Base-by-base conservation (phyloP, 208 protist species). In the Lotmaria passim region DNA sequence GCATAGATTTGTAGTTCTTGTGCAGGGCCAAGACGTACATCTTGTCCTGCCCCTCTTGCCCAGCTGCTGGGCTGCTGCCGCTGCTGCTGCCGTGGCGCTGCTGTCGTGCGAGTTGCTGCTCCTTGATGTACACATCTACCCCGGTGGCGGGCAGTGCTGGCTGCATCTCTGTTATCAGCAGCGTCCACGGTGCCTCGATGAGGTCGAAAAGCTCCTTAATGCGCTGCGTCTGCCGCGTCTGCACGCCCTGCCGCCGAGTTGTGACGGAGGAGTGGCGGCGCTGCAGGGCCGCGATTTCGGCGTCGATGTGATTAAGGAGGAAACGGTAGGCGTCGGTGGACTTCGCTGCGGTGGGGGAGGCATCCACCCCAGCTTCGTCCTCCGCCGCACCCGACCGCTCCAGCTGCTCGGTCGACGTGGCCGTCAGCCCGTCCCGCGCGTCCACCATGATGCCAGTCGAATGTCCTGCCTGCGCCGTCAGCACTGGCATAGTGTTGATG, bases 101-200 rank as follows among this genome's bases (percentile, higher is more conserved):
- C 28, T 71, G 65, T 33, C 63, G 64, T 34, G 76, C 51, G 0
- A 75, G 23, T 46, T 79, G 78, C 47, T 86, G 61, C 63, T 93
- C 87, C 71, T 93, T 93, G 48, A 87, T 73, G 79, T 88, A 93
- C 41, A 93, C 87, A 30, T 93, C 87, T 4, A 90, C 59, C 19
- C 79, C 84, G 8, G 79, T 90, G 17, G 83, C 82, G 7, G 87
- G 87, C 7, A 93, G 80, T 10, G 85, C 77, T 3, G 83, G 83
- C 33, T 71, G 69, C 24, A 83, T 69, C 30, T 75, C 79, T 8
- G 71, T 69, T 55, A 68, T 73, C 53, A 93, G 63, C 67, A 93
- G 71, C 69, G 85, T 65, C 87, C 87, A 93, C 36, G 87, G 87
- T 33, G 74, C 63, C 60, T 93, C 84, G 52, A 93, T 88, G 38